Conservation (phyloP, 2,329 filamentous ascomycete genomes). For the Ambrosiella cleistominuta region DNA sequence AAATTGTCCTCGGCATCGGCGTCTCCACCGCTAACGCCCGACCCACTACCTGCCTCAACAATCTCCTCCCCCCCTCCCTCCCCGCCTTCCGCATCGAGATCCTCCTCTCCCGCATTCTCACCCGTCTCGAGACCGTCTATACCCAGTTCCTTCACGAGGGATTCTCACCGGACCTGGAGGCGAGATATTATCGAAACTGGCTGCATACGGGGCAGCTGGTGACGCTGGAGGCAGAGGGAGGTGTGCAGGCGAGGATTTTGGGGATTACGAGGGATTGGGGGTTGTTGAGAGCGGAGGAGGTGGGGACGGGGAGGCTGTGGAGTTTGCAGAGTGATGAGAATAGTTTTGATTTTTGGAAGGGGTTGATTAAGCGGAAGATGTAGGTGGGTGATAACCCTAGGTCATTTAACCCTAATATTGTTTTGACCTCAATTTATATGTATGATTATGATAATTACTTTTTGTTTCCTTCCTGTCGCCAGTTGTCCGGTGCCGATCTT, state of each 20-base stretch:
- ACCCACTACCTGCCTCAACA: constrained; percentile 74
- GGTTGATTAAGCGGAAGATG: constrained; percentile 64
- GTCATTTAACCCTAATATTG: background rate
- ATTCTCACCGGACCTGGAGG: constrained; percentile 56
- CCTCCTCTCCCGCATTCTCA: constrained; percentile 64
- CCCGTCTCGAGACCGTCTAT: constrained; percentile 63
- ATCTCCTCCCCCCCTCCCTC: constrained; percentile 35
- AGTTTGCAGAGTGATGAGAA: constrained; percentile 91
- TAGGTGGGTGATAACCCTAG: constrained; percentile 20
- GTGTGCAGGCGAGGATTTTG: constrained; percentile 55
- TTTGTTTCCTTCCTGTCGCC: too few species aligned
- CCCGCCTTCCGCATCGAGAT: constrained; percentile 54
- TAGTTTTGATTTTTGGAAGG: constrained; percentile 94
- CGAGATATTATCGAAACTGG: constrained; percentile 68
- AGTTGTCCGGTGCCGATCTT: too few species aligned
- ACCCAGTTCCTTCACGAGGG: constrained; percentile 54
- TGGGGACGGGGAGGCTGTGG: constrained; percentile 62
- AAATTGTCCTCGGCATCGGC: constrained; percentile 71
- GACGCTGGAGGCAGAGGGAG: constrained; percentile 65
- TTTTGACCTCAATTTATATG: too few species aligned
- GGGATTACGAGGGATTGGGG: constrained; percentile 91
- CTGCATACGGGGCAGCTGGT: constrained; percentile 58
- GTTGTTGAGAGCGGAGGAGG: constrained; percentile 66
- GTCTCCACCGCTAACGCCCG: constrained; percentile 70
- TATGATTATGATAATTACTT: too few species aligned